Percentiles rank a stretch among this genome's conserved stretches.
Evolutionary conservation across 805 yeast genomes (phyloP).

Genomic region (Candida sphagnicola): DNA sequence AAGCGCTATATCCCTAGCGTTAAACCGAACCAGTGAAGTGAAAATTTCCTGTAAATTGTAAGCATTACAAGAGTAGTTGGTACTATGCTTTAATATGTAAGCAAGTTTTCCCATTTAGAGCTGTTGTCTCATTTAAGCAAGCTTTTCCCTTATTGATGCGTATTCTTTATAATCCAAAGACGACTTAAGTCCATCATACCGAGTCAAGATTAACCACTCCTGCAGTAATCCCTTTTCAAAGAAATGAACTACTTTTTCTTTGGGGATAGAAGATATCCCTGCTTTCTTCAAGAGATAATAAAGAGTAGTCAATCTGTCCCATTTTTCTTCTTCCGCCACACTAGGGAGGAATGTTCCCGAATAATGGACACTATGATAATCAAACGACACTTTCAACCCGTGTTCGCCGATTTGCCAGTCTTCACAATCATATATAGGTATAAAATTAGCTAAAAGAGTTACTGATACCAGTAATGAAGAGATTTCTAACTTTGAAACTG

Average conservation of each 20-base stretch:
- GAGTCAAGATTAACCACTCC: slow-evolving; percentile 30
- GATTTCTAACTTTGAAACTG: slow-evolving; percentile 57
- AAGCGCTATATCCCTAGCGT: too few species aligned
- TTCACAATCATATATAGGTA: slow-evolving; percentile 43
- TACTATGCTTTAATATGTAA: too few species aligned
- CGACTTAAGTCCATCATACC: slow-evolving; percentile 34
- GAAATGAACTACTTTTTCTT: slow-evolving; percentile 16
- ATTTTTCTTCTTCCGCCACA: slow-evolving; percentile 83
- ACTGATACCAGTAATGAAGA: slow-evolving; percentile 52
- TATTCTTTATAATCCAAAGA: slow-evolving; percentile 23
- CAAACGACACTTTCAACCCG: slow-evolving; percentile 66
- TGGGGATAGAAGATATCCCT: slow-evolving; percentile 32
- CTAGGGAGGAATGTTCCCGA: slow-evolving; percentile 88
- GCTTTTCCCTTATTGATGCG: slow-evolving; percentile 10
- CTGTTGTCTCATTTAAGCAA: too few species aligned
- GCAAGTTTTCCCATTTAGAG: too few species aligned
- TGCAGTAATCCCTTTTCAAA: slow-evolving; percentile 25
- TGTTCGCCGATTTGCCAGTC: slow-evolving; percentile 84
- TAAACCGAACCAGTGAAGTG: too few species aligned
- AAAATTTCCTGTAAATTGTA: too few species aligned
- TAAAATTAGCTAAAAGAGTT: slow-evolving; percentile 61
- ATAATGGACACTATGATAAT: slow-evolving; percentile 30
- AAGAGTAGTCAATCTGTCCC: slow-evolving; percentile 73
- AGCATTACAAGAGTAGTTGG: too few species aligned
- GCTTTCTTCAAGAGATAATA: slow-evolving; percentile 71